Percentiles rank a stretch among this genome's conserved stretches.
These are phyloP conservation scores for Fusarium drepaniforme DNA, from an alignment of 2,329 filamentous ascomycete genomes.

Conservation along the genomic window DNA sequence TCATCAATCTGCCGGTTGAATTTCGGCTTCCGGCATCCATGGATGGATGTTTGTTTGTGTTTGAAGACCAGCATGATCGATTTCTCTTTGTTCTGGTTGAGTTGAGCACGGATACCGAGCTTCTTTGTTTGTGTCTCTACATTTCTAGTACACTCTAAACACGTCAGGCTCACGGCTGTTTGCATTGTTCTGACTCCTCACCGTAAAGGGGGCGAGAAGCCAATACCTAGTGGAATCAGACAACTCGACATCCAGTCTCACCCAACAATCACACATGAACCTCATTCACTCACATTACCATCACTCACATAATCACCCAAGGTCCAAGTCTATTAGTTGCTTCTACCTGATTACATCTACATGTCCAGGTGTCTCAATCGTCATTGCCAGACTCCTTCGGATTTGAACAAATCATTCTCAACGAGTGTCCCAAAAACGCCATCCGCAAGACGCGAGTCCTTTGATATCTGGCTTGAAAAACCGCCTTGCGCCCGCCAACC, in stretches of 20 bases:
- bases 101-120: not conserved
- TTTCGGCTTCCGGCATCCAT: slow-evolving; percentile 36
- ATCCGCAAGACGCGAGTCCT: slow-evolving; percentile 41
- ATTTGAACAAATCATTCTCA: slow-evolving; percentile 27
- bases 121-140: not conserved
- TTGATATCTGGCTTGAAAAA: slow-evolving; percentile 37
- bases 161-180: not conserved
- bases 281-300: not conserved
- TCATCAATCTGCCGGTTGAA: slow-evolving; percentile 33
- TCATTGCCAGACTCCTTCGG: slow-evolving; percentile 15
- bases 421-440: slow-evolving; percentile 38
- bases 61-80: not conserved
- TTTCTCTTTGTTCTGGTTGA: not conserved
- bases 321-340: slow-evolving; percentile 21
- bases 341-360: slow-evolving; percentile 20
- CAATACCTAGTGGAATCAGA: not conserved
- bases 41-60: not conserved
- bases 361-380: slow-evolving; percentile 11
- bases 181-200: not conserved
- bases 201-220: not conserved
- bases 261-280: not conserved
- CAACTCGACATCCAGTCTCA: not conserved
- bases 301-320: not conserved
- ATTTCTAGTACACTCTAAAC: not conserved
- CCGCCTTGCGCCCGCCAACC: slow-evolving; percentile 30